These are phyloP conservation scores for Penicillium salamii DNA, from an alignment of 495 filamentous ascomycete species.

Conservation along the genomic window DNA sequence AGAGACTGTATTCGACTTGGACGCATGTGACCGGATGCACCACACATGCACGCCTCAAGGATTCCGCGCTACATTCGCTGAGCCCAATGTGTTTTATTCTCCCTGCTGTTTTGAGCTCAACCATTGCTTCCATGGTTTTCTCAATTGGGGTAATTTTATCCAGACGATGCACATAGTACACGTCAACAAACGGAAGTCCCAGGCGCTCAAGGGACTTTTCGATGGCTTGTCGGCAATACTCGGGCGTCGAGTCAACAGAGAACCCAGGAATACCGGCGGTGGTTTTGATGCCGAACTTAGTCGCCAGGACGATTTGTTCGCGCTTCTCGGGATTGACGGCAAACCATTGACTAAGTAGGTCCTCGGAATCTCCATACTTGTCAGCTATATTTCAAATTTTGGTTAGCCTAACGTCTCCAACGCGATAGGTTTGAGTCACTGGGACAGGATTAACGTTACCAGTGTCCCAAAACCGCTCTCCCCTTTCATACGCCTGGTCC, in stretches of 20 bases:
- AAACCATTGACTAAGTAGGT: slow-evolving; percentile 57
- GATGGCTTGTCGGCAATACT: slow-evolving; percentile 49
- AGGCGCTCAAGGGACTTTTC: slow-evolving; percentile 51
- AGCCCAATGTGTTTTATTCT: slow-evolving; percentile 62
- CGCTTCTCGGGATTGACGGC: slow-evolving; percentile 50
- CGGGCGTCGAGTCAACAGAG: slow-evolving; percentile 46
- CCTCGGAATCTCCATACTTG: slow-evolving; percentile 39
- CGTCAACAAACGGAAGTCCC: slow-evolving; percentile 52
- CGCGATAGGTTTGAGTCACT: too few species aligned
- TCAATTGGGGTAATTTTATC: slow-evolving; percentile 55
- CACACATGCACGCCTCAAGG: slow-evolving; percentile 58
- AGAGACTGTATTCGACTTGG: slow-evolving; percentile 66
- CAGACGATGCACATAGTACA: slow-evolving; percentile 57
- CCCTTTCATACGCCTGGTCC: slow-evolving; percentile 49
- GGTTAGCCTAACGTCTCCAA: slow-evolving; percentile 1
- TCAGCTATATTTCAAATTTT: slow-evolving; percentile 48
- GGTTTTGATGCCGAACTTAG: slow-evolving; percentile 51
- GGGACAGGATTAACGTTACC: slow-evolving; percentile 5
- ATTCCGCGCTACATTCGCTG: slow-evolving; percentile 54
- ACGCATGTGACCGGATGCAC: slow-evolving; percentile 59
- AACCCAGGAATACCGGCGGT: slow-evolving; percentile 10
- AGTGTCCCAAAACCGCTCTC: slow-evolving; percentile 59
- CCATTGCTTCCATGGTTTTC: slow-evolving; percentile 55
- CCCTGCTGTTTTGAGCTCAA: slow-evolving; percentile 47
- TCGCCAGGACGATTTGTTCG: slow-evolving; percentile 55